phyloP scores from a whole-genome alignment of 2,329 filamentous ascomycete genomes.

The Colletotrichum truncatum region DNA sequence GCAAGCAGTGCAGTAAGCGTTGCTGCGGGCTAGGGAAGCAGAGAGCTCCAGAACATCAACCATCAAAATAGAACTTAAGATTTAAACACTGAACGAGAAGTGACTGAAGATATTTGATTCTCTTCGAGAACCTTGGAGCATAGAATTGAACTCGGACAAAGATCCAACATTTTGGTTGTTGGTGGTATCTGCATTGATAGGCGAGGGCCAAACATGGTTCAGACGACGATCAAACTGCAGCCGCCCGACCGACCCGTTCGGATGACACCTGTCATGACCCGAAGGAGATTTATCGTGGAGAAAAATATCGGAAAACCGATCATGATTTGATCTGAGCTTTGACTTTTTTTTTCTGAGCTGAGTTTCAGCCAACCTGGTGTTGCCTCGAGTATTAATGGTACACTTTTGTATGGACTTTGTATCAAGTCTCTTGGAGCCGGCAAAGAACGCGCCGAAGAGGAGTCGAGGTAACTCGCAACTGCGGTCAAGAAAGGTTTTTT shows the following conservation, averaged over 20 bases:
- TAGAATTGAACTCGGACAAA: too few species aligned
- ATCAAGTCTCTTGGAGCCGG: neutral
- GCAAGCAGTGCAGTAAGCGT: too few species aligned
- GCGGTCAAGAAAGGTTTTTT: too few species aligned
- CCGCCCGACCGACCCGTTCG: slow-evolving; percentile 14
- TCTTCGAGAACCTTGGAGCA: too few species aligned
- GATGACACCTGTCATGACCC: slow-evolving; percentile 22
- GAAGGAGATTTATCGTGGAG: neutral
- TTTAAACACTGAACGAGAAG: too few species aligned
- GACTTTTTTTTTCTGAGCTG: neutral
- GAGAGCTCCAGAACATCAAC: too few species aligned
- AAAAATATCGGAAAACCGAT: neutral
- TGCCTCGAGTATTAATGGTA: neutral
- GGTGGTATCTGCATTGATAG: slow-evolving; percentile 10
- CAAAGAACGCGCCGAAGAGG: neutral
- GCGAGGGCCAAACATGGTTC: slow-evolving; percentile 16
- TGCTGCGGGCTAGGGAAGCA: too few species aligned
- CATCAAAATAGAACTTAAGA: too few species aligned
- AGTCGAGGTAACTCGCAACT: neutral
- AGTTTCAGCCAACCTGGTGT: slow-evolving; percentile 10
- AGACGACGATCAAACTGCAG: slow-evolving; percentile 29
- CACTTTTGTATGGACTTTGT: neutral
- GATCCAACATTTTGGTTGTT: too few species aligned
- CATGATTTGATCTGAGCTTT: neutral
- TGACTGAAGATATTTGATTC: too few species aligned